Percentiles rank a stretch among this genome's conserved stretches.
phyloP scores from a whole-genome alignment of 805 yeast genomes.

The Ogataea kodamae region DNA sequence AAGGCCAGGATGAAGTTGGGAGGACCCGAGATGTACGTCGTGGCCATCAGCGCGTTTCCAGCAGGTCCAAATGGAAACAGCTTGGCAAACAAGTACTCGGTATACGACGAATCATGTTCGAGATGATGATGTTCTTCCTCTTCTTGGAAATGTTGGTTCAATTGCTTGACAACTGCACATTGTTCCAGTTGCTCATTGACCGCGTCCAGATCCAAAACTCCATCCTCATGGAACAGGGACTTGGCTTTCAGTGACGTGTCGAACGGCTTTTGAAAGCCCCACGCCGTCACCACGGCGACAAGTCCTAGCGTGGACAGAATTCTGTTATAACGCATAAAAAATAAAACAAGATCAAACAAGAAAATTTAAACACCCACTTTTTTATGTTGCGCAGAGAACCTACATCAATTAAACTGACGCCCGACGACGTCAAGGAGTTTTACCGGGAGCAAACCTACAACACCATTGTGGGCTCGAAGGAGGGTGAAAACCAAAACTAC shows the following conservation, averaged over 20 bases:
- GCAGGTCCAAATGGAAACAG: constrained; percentile 55
- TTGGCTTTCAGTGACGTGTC: background rate
- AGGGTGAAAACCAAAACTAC: constrained; percentile 17
- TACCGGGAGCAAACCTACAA: constrained; percentile 28
- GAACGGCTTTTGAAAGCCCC: constrained; percentile 2
- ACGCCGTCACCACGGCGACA: constrained; percentile 2
- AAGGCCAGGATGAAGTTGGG: constrained; percentile 55
- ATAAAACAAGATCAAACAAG: constrained; percentile 2
- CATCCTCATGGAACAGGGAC: constrained; percentile 35
- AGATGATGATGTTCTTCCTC: no score
- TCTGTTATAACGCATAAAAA: constrained; percentile 7
- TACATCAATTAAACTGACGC: constrained; percentile 60
- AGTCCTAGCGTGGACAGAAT: constrained; percentile 2
- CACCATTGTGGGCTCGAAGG: constrained; percentile 15
- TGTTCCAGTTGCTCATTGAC: constrained; percentile 29
- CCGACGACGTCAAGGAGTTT: constrained; percentile 55
- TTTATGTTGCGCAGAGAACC: constrained; percentile 70
- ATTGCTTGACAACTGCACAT: constrained; percentile 39
- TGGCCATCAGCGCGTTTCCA: constrained; percentile 60
- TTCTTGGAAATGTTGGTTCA: constrained; percentile 27
- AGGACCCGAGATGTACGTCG: constrained; percentile 60
- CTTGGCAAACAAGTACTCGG: constrained; percentile 39
- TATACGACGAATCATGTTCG: constrained; percentile 20
- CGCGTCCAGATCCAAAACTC: constrained; percentile 40
- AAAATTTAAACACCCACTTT: constrained; percentile 1